Base-by-base conservation (phyloP, 345 rosid species). In the Adansonia digitata region DNA sequence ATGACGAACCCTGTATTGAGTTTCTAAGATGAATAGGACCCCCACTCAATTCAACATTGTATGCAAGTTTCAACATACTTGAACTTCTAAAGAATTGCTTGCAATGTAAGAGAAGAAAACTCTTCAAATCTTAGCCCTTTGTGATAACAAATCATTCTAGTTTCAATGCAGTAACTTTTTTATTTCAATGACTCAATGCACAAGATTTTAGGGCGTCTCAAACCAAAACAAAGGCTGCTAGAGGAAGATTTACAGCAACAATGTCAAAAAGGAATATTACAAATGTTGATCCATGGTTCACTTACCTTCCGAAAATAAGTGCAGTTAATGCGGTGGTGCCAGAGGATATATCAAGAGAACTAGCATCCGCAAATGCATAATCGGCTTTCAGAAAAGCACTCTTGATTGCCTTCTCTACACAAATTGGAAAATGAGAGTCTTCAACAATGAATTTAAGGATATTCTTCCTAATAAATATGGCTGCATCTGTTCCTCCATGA, bases 401-500 rank as follows among this genome's bases (percentile, higher is more conserved):
- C 78, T 84, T 87, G 45, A 94, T 80, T 43, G 98, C 95, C 81
- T 85, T 89, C 82, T 90, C 90, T 73, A 88, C 85, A 69, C 92
- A 86, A 72, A 84, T 80, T 55, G 96, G 97, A 80, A 92, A 94
- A 43, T 87, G 89, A 29, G 95, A 83, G 84, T 94, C 97, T 75
- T 90, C 98, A 74, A 87, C 76, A 76, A 94, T 91, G 83, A 86
- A 89, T 63, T 83, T 86, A 53, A 94, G 87, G 69, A 94, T 88
- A 72, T 90, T 90, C 37, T 86, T 83, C 75, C 91, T 84, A 75
- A 91, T 87, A 83, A 91, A 95, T 52, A 79, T 77, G 45, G 99
- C 94, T 40, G 98, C 99, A 84, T 95, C 98, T 5, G 89, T 89
- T 48, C 99, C 99, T 63, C 98, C 99, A 20, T 95, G 99, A 69